Evolutionary conservation across 75 land plant genomes (phyloP).

Genomic region (Chamaecyparis obtusa): DNA sequence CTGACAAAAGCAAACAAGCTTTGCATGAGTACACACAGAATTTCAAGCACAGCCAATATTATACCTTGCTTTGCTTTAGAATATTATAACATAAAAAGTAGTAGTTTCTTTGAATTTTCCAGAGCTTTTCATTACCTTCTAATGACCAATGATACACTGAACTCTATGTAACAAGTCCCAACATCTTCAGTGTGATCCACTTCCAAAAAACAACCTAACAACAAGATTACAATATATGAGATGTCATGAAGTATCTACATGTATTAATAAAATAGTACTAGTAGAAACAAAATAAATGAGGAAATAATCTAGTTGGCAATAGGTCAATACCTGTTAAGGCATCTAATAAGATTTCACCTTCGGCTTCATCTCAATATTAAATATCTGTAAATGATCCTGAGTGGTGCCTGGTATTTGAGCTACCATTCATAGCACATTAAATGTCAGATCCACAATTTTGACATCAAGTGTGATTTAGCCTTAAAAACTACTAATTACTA

Average conservation of each 20-base stretch:
- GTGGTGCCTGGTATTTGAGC: slow-evolving; percentile 92
- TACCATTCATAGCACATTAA: slow-evolving; percentile 20
- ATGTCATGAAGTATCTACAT: neutral
- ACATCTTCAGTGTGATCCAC: slow-evolving; percentile 92
- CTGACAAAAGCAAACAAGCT: neutral
- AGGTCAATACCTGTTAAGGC: slow-evolving; percentile 90
- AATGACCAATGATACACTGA: slow-evolving; percentile 95
- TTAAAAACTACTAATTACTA: neutral
- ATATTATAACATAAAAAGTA: neutral
- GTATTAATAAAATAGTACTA: neutral
- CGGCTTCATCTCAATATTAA: slow-evolving; percentile 91
- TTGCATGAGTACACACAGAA: neutral
- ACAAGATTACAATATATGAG: neutral
- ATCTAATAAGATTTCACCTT: slow-evolving; percentile 95
- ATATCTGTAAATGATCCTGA: slow-evolving; percentile 96
- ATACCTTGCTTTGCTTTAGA: neutral
- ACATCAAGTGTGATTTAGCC: neutral
- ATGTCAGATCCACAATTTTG: neutral
- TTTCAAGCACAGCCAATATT: neutral
- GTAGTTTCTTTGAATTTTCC: neutral
- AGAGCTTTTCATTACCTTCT: slow-evolving; percentile 57
- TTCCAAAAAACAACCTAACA: slow-evolving; percentile 98
- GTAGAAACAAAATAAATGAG: neutral
- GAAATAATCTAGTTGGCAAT: neutral
- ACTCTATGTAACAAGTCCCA: slow-evolving; percentile 92